These are phyloP conservation scores for Pisolithus orientalis DNA, from an alignment of 768 basidiomycete genomes.

Conservation along the genomic window DNA sequence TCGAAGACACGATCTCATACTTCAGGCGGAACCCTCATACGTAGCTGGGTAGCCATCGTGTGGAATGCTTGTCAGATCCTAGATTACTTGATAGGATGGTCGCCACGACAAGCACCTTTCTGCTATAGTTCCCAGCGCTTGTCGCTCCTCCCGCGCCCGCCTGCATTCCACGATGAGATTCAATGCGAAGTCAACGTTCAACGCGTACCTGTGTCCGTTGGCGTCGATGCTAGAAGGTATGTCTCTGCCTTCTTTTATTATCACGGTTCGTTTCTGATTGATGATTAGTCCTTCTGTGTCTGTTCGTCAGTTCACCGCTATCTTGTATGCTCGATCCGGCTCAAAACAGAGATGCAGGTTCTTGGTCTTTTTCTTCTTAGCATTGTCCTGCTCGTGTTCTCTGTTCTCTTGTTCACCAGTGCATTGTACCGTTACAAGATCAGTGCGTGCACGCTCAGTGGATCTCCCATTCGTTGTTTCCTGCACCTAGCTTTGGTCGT, in stretches of 20 bases:
- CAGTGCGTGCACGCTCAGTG: conserved; percentile 30
- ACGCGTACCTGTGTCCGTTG: too few species aligned
- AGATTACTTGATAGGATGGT: too few species aligned
- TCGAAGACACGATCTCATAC: conserved; percentile 21
- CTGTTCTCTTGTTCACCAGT: conserved; percentile 38
- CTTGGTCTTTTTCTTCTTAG: conserved; percentile 35
- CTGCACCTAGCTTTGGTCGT: conserved; percentile 3
- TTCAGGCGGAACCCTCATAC: conserved; percentile 13
- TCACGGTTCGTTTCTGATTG: neutral
- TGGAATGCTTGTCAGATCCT: too few species aligned
- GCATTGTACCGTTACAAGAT: conserved; percentile 32
- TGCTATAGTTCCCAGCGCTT: too few species aligned
- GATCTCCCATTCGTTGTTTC: conserved; percentile 37
- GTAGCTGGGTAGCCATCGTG: too few species aligned
- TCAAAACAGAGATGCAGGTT: conserved; percentile 36
- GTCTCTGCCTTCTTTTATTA: conserved; percentile 8
- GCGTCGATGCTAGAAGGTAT: conserved; percentile 18
- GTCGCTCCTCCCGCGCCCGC: too few species aligned
- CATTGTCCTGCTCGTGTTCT: conserved; percentile 31
- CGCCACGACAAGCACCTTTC: too few species aligned
- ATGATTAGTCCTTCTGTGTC: neutral
- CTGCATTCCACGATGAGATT: too few species aligned
- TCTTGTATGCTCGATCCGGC: conserved; percentile 37
- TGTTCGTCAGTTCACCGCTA: neutral
- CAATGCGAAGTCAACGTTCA: too few species aligned